Evolutionary conservation across 2,329 filamentous ascomycete genomes (phyloP).

Genomic region (Ophiostoma tasmaniense): DNA sequence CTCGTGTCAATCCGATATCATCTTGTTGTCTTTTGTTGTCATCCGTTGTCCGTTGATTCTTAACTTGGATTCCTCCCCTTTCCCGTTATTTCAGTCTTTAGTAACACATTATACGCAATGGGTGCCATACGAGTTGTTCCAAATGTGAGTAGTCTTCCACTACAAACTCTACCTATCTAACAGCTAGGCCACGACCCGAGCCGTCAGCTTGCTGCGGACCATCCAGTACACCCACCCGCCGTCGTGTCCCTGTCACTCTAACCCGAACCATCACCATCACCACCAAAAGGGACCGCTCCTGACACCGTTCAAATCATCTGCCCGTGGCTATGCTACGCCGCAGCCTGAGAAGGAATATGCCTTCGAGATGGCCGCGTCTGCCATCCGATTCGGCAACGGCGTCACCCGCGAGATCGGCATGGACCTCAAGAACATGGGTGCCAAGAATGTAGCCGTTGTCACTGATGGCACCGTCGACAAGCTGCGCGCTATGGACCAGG

Average conservation of each 20-base stretch:
- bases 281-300: slow-evolving; percentile 49
- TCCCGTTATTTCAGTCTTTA: neutral
- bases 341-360: slow-evolving; percentile 86
- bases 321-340: slow-evolving; percentile 62
- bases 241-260: slow-evolving; percentile 85
- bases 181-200: slow-evolving; percentile 50
- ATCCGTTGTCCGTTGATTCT: neutral
- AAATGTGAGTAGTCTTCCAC: slow-evolving; percentile 28
- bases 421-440: slow-evolving; percentile 89
- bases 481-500: slow-evolving; percentile 83
- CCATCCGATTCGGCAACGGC: slow-evolving; percentile 87
- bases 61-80: neutral
- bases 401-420: slow-evolving; percentile 94
- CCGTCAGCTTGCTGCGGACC: slow-evolving; percentile 70
- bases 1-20: neutral
- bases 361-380: slow-evolving; percentile 96
- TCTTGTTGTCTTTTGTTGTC: too few relatives aligned
- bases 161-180: too few relatives aligned
- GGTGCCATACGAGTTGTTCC: slow-evolving; percentile 27
- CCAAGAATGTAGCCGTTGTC: slow-evolving; percentile 81
- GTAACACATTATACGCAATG: slow-evolving; percentile 4
- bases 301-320: slow-evolving; percentile 36
- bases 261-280: slow-evolving; percentile 68
- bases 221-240: slow-evolving; percentile 85
- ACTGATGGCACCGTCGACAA: slow-evolving; percentile 77